Percentiles rank a stretch among this genome's conserved stretches.
These are phyloP conservation scores for Cutaneotrichosporon arboriforme DNA, from an alignment of 1,284 basidiomycete species.

Conservation along the genomic window DNA sequence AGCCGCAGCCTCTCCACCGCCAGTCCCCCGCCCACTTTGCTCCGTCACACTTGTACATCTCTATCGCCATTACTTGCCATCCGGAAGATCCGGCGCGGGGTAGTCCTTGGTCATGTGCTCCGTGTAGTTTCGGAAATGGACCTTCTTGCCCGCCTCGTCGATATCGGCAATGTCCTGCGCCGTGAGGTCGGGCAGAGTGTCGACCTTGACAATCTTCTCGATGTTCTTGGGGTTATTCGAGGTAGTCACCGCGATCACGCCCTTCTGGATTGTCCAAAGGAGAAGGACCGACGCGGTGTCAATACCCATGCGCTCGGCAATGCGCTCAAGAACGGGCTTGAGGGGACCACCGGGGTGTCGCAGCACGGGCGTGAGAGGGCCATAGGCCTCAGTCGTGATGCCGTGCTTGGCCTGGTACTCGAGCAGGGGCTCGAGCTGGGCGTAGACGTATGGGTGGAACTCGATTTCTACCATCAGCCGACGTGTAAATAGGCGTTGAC, in stretches of 20 bases:
- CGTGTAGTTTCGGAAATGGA: slow-evolving; percentile 53
- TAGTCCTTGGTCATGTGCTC: slow-evolving; percentile 44
- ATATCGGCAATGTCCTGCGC: slow-evolving; percentile 60
- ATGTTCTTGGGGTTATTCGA: slow-evolving; percentile 60
- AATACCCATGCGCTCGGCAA: slow-evolving; percentile 48
- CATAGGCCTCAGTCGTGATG: slow-evolving; percentile 64
- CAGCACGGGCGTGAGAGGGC: slow-evolving; percentile 54
- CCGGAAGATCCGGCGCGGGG: slow-evolving; percentile 39
- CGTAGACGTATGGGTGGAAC: slow-evolving; percentile 67
- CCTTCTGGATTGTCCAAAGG: slow-evolving; percentile 60
- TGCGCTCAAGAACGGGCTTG: slow-evolving; percentile 53
- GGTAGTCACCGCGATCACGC: slow-evolving; percentile 61
- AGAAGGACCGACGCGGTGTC: slow-evolving; percentile 56
- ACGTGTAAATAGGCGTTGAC: slow-evolving; percentile 3
- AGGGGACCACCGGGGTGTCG: slow-evolving; percentile 56
- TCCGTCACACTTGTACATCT: too few relatives aligned
- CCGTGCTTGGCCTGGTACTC: slow-evolving; percentile 57
- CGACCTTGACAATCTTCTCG: slow-evolving; percentile 57
- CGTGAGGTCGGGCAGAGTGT: slow-evolving; percentile 58
- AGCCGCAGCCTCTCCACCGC: too few relatives aligned
- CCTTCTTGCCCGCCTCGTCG: slow-evolving; percentile 57
- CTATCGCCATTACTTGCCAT: slow-evolving; percentile 8
- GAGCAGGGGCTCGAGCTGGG: slow-evolving; percentile 56
- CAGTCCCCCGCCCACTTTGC: too few relatives aligned
- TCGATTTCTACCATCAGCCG: slow-evolving; percentile 54